Percentiles rank a stretch among this genome's conserved stretches.
Evolutionary conservation across 179 eudicot species (phyloP).

Genomic region (Dionaea muscipula): DNA sequence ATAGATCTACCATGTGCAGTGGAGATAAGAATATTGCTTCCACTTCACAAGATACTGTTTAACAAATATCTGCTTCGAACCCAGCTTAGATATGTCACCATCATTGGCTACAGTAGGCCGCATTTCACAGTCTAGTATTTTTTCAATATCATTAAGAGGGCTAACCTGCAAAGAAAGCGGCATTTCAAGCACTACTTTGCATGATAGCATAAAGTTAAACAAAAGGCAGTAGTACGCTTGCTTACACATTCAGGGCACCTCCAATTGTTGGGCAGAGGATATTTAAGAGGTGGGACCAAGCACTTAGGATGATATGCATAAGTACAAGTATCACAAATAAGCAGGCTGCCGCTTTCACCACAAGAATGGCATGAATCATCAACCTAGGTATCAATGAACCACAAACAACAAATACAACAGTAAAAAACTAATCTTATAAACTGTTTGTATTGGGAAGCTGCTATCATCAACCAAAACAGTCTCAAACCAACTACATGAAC

Average conservation of each 20-base stretch:
- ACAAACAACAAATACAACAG: background rate
- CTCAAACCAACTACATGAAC: no score
- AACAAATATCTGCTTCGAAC: slow-evolving; percentile 63
- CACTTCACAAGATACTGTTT: slow-evolving; percentile 94
- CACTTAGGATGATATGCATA: slow-evolving; percentile 84
- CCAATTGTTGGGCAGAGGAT: slow-evolving; percentile 70
- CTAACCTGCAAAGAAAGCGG: slow-evolving; percentile 50
- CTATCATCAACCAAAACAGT: slow-evolving; percentile 1
- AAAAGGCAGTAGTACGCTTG: slow-evolving; percentile 6
- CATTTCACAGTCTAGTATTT: slow-evolving; percentile 75
- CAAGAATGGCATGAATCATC: slow-evolving; percentile 71
- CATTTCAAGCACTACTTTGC: slow-evolving; percentile 10
- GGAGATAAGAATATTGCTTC: slow-evolving; percentile 92
- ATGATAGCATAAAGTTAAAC: background rate
- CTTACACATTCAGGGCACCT: slow-evolving; percentile 94
- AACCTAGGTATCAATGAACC: slow-evolving; percentile 35
- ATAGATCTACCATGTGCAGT: slow-evolving; percentile 70
- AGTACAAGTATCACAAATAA: slow-evolving; percentile 68
- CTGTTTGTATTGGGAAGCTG: background rate
- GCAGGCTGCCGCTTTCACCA: slow-evolving; percentile 42
- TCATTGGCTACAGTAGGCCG: slow-evolving; percentile 62
- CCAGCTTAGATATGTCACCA: slow-evolving; percentile 51
- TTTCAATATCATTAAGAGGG: slow-evolving; percentile 83
- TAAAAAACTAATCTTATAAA: slow-evolving; percentile 2
- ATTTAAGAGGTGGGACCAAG: slow-evolving; percentile 61